phyloP scores from a whole-genome alignment of 495 filamentous ascomycete genomes.

The Apodospora peruviana region DNA sequence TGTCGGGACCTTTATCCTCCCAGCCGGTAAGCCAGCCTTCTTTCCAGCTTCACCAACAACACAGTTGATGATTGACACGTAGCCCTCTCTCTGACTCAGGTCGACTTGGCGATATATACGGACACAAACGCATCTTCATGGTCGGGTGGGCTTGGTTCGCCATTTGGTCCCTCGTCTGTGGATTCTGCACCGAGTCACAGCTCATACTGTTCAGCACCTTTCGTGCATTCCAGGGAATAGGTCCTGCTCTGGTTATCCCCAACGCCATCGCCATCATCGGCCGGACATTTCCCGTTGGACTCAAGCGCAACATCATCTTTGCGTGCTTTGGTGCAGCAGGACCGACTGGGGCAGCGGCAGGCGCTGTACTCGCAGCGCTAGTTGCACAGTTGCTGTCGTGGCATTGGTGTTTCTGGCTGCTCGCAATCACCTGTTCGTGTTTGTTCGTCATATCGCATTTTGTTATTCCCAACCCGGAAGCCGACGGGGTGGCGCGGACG shows the following conservation, averaged over 20 bases:
- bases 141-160: conserved; percentile 58
- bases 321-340: conserved; percentile 57
- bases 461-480: conserved; percentile 37
- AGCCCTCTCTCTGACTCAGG: conserved; percentile 24
- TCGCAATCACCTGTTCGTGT: conserved; percentile 42
- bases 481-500: too few species aligned
- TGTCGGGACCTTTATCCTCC: conserved; percentile 60
- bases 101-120: conserved; percentile 59
- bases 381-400: conserved; percentile 53
- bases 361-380: conserved; percentile 43
- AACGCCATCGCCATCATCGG: conserved; percentile 60
- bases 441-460: conserved; percentile 36
- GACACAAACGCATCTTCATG: conserved; percentile 57
- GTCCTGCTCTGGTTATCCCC: conserved; percentile 55
- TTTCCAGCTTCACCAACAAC: not conserved
- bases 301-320: conserved; percentile 54
- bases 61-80: not conserved
- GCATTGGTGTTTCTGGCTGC: conserved; percentile 61
- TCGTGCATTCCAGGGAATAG: conserved; percentile 58
- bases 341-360: conserved; percentile 50
- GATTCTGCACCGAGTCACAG: conserved; percentile 32
- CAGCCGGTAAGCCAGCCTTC: conserved; percentile 26
- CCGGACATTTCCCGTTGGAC: conserved; percentile 43
- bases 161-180: conserved; percentile 55
- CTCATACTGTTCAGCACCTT: conserved; percentile 51